Evolutionary conservation across 441 rosid genomes (phyloP).

Genomic region (Capsella rubella): DNA sequence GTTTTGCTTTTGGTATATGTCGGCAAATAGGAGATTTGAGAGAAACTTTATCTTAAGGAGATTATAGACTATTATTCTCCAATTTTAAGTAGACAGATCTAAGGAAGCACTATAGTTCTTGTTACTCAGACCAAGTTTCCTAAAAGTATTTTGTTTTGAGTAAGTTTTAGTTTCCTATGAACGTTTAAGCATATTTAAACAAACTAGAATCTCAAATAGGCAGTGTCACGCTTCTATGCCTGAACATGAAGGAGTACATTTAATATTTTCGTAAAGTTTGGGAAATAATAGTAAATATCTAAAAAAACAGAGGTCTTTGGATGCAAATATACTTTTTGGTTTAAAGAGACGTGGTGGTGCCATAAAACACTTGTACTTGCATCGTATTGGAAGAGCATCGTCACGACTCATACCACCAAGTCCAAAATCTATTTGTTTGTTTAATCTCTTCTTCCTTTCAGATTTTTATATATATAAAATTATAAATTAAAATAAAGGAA

Average conservation of each 20-base stretch:
- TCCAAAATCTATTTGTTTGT: background rate
- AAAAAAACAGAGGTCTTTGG: background rate
- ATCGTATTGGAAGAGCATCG: slow-evolving; percentile 38
- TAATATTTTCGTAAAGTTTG: background rate
- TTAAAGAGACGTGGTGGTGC: slow-evolving; percentile 32
- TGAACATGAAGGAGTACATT: background rate
- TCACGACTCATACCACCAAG: slow-evolving; percentile 14
- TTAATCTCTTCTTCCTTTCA: slow-evolving; percentile 4
- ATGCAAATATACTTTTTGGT: slow-evolving; percentile 1
- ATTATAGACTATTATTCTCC: slow-evolving; percentile 9
- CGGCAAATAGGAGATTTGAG: slow-evolving; percentile 16
- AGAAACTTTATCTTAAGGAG: slow-evolving; percentile 25
- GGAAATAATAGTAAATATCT: background rate
- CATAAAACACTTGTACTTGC: background rate
- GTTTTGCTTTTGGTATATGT: slow-evolving; percentile 23
- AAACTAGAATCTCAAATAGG: background rate
- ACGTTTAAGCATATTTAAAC: background rate
- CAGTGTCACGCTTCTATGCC: too few species aligned
- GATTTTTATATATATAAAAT: background rate
- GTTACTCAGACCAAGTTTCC: slow-evolving; percentile 3
- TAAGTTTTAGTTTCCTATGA: background rate
- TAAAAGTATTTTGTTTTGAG: background rate
- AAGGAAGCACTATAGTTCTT: slow-evolving; percentile 1
- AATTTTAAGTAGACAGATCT: background rate
- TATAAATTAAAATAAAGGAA: background rate